These are phyloP conservation scores for Striga hermonthica DNA, from an alignment of 305 asterid genomes.

Conservation along the genomic window DNA sequence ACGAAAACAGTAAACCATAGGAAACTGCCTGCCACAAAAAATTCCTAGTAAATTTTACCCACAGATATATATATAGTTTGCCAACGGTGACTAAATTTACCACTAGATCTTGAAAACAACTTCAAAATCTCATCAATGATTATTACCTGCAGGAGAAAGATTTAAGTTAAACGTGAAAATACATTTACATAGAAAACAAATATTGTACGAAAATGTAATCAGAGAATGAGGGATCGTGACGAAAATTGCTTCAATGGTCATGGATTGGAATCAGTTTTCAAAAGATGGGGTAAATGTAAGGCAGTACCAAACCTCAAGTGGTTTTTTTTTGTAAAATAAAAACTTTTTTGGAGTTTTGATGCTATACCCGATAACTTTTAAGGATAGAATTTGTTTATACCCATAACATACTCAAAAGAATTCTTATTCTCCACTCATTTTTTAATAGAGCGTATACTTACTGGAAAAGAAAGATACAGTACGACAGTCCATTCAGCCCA, in stretches of 20 bases:
- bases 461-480: slow-evolving; percentile 93
- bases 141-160: slow-evolving; percentile 62
- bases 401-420: not conserved
- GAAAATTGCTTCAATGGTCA: too few relatives aligned
- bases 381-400: not conserved
- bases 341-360: too few relatives aligned
- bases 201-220: not conserved
- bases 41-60: not conserved
- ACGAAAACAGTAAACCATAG: slow-evolving; percentile 6
- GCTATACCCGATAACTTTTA: too few relatives aligned
- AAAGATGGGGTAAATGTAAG: too few relatives aligned
- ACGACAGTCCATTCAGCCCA: slow-evolving; percentile 94
- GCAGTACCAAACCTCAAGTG: too few relatives aligned
- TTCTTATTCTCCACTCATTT: not conserved
- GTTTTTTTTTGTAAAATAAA: too few relatives aligned
- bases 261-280: too few relatives aligned
- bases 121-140: slow-evolving; percentile 91
- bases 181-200: not conserved
- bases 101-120: slow-evolving; percentile 71
- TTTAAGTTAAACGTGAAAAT: slow-evolving; percentile 5
- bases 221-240: not conserved
- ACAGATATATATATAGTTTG: not conserved
- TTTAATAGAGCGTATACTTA: slow-evolving; percentile 42
- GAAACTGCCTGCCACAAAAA: not conserved
- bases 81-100: slow-evolving; percentile 29